phyloP scores from a whole-genome alignment of 2,329 filamentous ascomycete genomes.

The Ascomycota sp. region DNA sequence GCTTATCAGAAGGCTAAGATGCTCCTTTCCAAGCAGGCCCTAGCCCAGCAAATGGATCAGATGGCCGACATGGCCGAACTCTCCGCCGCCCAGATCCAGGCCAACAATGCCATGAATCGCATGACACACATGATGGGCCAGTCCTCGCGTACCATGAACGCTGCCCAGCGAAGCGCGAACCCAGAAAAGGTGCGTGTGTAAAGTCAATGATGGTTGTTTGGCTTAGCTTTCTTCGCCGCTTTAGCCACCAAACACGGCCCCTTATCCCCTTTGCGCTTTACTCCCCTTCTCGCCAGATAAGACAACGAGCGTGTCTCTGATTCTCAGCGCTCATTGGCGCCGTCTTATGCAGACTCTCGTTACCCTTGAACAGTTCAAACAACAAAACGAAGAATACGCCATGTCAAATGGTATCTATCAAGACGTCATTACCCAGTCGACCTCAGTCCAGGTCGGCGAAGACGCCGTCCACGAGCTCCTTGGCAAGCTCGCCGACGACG shows the following conservation, averaged over 20 bases:
- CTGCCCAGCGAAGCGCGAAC: constrained; percentile 36
- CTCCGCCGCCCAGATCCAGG: constrained; percentile 38
- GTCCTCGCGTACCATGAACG: constrained; percentile 35
- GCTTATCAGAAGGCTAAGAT: constrained; percentile 44
- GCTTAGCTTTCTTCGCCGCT: too few relatives aligned
- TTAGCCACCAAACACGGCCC: neutral
- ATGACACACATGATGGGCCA: constrained; percentile 45
- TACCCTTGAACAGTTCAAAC: constrained; percentile 39
- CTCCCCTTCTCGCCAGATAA: too few relatives aligned
- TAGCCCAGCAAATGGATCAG: constrained; percentile 42
- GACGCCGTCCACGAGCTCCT: constrained; percentile 77
- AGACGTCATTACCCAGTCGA: constrained; percentile 63
- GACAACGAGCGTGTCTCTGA: too few relatives aligned
- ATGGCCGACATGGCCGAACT: constrained; percentile 44
- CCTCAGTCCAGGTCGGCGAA: constrained; percentile 50
- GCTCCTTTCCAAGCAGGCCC: constrained; percentile 38
- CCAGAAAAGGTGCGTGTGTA: constrained; percentile 30
- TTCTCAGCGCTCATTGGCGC: too few relatives aligned
- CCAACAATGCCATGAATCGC: constrained; percentile 44
- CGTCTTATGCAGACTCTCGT: constrained; percentile 30
- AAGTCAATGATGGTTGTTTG: too few relatives aligned
- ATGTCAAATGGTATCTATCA: constrained; percentile 60
- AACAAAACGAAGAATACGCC: constrained; percentile 43
- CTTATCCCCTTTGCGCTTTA: neutral
- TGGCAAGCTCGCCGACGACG: constrained; percentile 71